Conservation (phyloP, 805 yeast genomes). For the Metschnikowia drakensbergensis region DNA sequence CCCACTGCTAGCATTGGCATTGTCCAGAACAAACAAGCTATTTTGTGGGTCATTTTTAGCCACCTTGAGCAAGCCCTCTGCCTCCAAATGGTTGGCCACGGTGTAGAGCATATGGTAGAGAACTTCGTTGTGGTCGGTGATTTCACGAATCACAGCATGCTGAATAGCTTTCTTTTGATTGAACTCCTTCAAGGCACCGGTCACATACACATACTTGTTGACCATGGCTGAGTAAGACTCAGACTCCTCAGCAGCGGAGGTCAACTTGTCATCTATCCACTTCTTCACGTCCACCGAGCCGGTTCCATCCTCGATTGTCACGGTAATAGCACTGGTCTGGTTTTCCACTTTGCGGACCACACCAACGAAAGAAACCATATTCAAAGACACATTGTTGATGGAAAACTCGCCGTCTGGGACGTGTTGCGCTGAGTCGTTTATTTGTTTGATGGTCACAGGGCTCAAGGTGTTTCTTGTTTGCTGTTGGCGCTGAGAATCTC, state of each 20-base stretch:
- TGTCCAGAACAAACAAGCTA: conserved; percentile 29
- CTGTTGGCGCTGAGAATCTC: conserved; percentile 13
- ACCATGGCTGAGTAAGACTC: conserved; percentile 35
- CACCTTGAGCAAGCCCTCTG: conserved; percentile 43
- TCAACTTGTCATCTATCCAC: conserved; percentile 46
- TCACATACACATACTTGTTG: conserved; percentile 59
- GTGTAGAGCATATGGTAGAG: conserved; percentile 65
- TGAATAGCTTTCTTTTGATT: conserved; percentile 62
- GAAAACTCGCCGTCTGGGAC: conserved; percentile 67
- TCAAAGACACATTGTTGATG: conserved; percentile 56
- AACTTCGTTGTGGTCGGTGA: conserved; percentile 64
- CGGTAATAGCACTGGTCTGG: conserved; percentile 49
- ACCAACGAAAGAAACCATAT: conserved; percentile 63
- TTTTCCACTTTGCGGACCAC: conserved; percentile 63
- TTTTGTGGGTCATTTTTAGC: conserved; percentile 20
- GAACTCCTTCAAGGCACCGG: conserved; percentile 49
- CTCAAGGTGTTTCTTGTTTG: conserved; percentile 24
- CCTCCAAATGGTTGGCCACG: conserved; percentile 51
- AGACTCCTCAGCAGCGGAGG: conserved; percentile 28
- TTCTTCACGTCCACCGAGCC: conserved; percentile 55
- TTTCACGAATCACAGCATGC: conserved; percentile 53
- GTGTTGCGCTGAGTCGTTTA: conserved; percentile 56
- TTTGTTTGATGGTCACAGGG: conserved; percentile 75
- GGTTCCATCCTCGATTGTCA: conserved; percentile 77
- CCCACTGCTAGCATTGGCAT: conserved; percentile 18